phyloP scores from a whole-genome alignment of 1,139 yeast species.

The Lodderomyces orthopsilosis region DNA sequence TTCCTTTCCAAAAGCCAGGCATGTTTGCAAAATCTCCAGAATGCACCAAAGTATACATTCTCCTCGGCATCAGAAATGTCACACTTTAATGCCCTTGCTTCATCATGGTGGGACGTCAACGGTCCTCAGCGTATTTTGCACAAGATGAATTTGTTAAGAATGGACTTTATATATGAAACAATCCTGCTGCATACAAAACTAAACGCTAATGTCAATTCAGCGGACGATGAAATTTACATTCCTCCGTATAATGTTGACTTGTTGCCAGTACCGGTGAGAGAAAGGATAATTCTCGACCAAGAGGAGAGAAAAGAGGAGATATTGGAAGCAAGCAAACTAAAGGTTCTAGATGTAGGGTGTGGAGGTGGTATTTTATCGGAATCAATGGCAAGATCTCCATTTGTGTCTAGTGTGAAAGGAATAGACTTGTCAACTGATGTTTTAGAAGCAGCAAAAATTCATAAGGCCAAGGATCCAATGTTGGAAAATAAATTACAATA shows the following conservation, averaged over 20 bases:
- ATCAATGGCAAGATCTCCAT: constrained; percentile 74
- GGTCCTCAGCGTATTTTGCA: constrained; percentile 94
- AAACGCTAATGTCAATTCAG: constrained; percentile 33
- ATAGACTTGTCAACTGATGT: constrained; percentile 86
- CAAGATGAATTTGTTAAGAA: constrained; percentile 84
- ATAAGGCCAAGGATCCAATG: constrained; percentile 63
- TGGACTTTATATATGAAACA: constrained; percentile 77
- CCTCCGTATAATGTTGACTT: constrained; percentile 76
- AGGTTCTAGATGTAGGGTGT: constrained; percentile 87
- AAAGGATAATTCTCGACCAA: constrained; percentile 49
- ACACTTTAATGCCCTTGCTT: constrained; percentile 84
- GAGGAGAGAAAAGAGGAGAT: constrained; percentile 42
- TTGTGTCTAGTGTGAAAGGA: constrained; percentile 66
- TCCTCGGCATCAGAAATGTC: constrained; percentile 50
- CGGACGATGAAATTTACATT: constrained; percentile 55
- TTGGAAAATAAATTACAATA: constrained; percentile 55
- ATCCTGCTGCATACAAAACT: constrained; percentile 47
- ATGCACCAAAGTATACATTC: constrained; percentile 2
- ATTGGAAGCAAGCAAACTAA: constrained; percentile 32
- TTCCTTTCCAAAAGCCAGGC: not conserved
- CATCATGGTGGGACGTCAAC: constrained; percentile 93
- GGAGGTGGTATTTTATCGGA: constrained; percentile 96
- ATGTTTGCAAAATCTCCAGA: not conserved
- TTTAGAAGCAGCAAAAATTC: constrained; percentile 72
- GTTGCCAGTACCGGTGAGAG: constrained; percentile 54